Evolutionary conservation across 805 yeast species (phyloP), one percentile per base, ranked within the genome.

Genomic region (Naumovozyma baii): DNA sequence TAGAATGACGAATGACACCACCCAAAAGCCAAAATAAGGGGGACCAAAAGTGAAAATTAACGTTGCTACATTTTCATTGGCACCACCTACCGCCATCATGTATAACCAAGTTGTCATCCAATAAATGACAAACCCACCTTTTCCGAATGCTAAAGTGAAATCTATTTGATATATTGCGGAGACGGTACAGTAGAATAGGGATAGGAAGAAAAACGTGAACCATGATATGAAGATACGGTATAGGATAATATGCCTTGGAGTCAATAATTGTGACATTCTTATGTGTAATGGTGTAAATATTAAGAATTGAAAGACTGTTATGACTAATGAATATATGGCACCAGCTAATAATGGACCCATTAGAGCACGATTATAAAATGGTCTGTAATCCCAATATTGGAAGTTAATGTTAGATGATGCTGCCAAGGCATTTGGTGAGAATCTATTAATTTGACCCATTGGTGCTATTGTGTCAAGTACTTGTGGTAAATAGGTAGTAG

Each of bases 271-370:
- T 0, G 76, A 72, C 34, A 79, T 67, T 7, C 61, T 55, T 39
- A 61, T 63, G 53, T 83, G 81, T 14, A 79, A 49, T 17, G 71
- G 72, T 10, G 61, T 61, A 52, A 78, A 78, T 64, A 82, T 72
- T 22, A 59, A 72, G 49, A 80, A 70, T 48, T 78, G 80, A 70
- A 84, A 80, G 55, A 84, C 81, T 3, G 90, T 76, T 41, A 82
- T 57, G 54, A 83, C 76, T 50, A 83, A 70, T 54, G 81, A 65
- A 54, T 76, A 83, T 56, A 83, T 79, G 46, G 81, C 68, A 38
- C 92, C 92, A 43, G 83, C 79, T 56, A 82, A 90, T 3, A 76
- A 58, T 4, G 88, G 86, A 0, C 87, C 87, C 33, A 70, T 48
- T 12, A 78, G 53, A 4, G 73, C 76, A 2, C 73, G 64, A 48